Conservation (phyloP, 2,329 filamentous ascomycete species). For the Westerdykella ornata region DNA sequence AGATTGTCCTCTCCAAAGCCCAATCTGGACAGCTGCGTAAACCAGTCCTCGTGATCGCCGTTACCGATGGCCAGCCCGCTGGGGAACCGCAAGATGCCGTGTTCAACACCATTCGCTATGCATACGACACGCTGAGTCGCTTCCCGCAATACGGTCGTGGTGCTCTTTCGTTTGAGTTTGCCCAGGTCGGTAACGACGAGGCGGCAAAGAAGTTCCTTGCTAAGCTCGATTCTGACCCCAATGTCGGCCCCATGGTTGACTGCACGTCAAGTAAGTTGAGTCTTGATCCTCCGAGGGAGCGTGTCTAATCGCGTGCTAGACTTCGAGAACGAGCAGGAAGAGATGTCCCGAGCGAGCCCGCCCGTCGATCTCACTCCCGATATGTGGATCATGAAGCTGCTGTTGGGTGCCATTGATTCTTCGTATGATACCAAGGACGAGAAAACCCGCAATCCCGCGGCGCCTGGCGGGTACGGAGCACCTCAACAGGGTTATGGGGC, state of each 20-base stretch:
- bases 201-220: constrained; percentile 58
- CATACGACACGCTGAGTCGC: constrained; percentile 46
- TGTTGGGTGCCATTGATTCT: constrained; percentile 60
- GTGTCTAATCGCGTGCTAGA: constrained; percentile 37
- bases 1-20: constrained; percentile 51
- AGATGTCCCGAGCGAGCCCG: constrained; percentile 56
- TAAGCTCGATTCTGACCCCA: constrained; percentile 58
- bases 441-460: constrained; percentile 40
- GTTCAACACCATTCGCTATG: constrained; percentile 51
- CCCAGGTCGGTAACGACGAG: constrained; percentile 62
- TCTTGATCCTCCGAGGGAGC: not conserved
- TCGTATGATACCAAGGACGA: constrained; percentile 62
- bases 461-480: constrained; percentile 19
- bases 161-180: constrained; percentile 61
- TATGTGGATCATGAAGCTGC: constrained; percentile 61
- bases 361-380: constrained; percentile 59
- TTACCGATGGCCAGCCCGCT: constrained; percentile 61
- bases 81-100: constrained; percentile 54
- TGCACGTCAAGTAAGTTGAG: constrained; percentile 59
- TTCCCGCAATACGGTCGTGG: constrained; percentile 48
- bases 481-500: constrained; percentile 6
- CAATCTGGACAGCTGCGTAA: constrained; percentile 51
- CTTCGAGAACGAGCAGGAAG: constrained; percentile 61
- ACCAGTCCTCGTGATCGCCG: constrained; percentile 58
- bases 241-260: constrained; percentile 56